These are phyloP conservation scores for Dacryopinax spathularia DNA, from an alignment of 768 basidiomycete genomes.

Conservation along the genomic window DNA sequence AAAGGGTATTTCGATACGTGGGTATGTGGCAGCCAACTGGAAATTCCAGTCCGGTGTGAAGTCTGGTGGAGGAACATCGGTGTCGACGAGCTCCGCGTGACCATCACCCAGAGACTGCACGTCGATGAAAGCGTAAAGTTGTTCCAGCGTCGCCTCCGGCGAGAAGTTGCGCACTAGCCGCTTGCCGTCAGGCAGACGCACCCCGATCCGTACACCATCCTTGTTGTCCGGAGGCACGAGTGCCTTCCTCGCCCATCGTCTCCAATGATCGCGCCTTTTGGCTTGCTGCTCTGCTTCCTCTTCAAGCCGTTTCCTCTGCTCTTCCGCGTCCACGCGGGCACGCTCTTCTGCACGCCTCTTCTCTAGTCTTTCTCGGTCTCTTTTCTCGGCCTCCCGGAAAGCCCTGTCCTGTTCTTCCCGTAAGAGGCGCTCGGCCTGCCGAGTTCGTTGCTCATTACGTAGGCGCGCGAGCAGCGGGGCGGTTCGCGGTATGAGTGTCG, in stretches of 20 bases:
- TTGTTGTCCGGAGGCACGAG: slow-evolving; percentile 30
- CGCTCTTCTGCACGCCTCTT: slow-evolving; percentile 37
- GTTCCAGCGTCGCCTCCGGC: slow-evolving; percentile 36
- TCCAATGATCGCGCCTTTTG: slow-evolving; percentile 31
- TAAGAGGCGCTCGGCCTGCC: slow-evolving; percentile 40
- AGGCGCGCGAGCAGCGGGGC: slow-evolving; percentile 57
- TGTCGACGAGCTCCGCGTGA: neutral
- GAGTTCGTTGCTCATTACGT: slow-evolving; percentile 26
- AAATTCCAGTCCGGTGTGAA: neutral
- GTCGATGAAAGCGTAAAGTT: slow-evolving; percentile 64
- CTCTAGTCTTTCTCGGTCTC: slow-evolving; percentile 57
- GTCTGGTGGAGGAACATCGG: neutral
- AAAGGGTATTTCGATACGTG: neutral
- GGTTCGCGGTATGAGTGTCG: slow-evolving; percentile 67
- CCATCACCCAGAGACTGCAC: slow-evolving; percentile 23
- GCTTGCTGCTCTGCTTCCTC: slow-evolving; percentile 13
- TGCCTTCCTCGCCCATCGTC: slow-evolving; percentile 42
- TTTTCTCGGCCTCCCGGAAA: slow-evolving; percentile 46
- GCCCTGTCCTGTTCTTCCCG: slow-evolving; percentile 64
- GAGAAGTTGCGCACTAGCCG: slow-evolving; percentile 47
- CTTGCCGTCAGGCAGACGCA: slow-evolving; percentile 36
- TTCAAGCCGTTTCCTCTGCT: slow-evolving; percentile 7
- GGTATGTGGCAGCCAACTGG: neutral
- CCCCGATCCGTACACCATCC: slow-evolving; percentile 36
- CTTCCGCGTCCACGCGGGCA: slow-evolving; percentile 21